A percentile compares a stretch with the other conserved stretches of the same genome.
Conservation (phyloP, 805 yeast genomes). For the Zygosaccharomyces kombuchaensis region DNA sequence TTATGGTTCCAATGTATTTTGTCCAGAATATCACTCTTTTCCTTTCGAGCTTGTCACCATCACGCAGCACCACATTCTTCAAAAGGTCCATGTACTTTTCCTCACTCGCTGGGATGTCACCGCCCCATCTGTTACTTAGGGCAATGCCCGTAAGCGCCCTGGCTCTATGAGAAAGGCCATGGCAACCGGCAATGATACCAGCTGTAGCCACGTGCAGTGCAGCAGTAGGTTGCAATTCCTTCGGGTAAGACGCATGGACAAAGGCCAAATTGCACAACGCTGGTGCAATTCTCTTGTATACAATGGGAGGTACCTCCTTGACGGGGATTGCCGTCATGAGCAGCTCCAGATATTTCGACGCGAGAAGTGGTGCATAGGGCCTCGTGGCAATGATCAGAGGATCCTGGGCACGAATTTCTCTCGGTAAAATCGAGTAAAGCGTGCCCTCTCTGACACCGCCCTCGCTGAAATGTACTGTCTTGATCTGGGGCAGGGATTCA, state of each 20-base stretch:
- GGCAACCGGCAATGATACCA: slow-evolving; percentile 71
- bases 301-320: slow-evolving; percentile 52
- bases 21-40: slow-evolving; percentile 67
- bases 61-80: slow-evolving; percentile 47
- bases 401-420: slow-evolving; percentile 56
- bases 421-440: slow-evolving; percentile 56
- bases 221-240: slow-evolving; percentile 70
- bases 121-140: slow-evolving; percentile 78
- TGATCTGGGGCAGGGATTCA: slow-evolving; percentile 55
- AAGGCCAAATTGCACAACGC: slow-evolving; percentile 72
- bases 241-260: slow-evolving; percentile 72
- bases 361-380: slow-evolving; percentile 67
- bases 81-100: slow-evolving; percentile 43
- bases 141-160: slow-evolving; percentile 71
- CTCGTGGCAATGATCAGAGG: slow-evolving; percentile 65
- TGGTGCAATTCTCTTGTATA: slow-evolving; percentile 56
- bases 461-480: slow-evolving; percentile 63
- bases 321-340: slow-evolving; percentile 56
- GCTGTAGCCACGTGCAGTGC: slow-evolving; percentile 69
- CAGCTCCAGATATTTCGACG: slow-evolving; percentile 51
- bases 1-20: slow-evolving; percentile 62
- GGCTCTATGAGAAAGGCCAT: slow-evolving; percentile 68
- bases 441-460: slow-evolving; percentile 80
- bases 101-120: slow-evolving; percentile 59
- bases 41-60: slow-evolving; percentile 40